Evolutionary conservation across 352 stramenopile genomes (phyloP).

Genomic region (Phytopythium kandeliae): DNA sequence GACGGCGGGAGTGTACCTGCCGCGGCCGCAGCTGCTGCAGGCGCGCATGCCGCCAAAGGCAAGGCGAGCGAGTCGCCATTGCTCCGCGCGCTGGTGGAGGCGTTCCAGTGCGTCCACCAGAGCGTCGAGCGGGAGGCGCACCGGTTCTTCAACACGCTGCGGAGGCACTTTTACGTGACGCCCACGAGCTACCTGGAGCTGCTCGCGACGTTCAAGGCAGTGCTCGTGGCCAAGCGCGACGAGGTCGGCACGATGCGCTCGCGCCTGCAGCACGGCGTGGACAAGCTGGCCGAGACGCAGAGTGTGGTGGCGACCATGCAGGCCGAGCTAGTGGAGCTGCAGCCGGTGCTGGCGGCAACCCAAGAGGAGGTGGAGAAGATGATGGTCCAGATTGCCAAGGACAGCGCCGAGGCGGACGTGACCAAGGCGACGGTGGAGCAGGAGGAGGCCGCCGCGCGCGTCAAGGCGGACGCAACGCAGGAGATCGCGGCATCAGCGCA

Average conservation of each 20-base stretch:
- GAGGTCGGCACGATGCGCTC: conserved; percentile 87
- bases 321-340: conserved; percentile 73
- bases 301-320: conserved; percentile 81
- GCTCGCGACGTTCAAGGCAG: conserved; percentile 88
- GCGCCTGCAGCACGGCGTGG: conserved; percentile 80
- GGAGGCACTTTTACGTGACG: conserved; percentile 92
- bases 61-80: conserved; percentile 3
- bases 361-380: conserved; percentile 86
- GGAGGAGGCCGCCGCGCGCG: conserved; percentile 81
- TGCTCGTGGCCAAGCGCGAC: conserved; percentile 86
- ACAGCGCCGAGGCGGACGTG: conserved; percentile 87
- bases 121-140: conserved; percentile 78
- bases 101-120: conserved; percentile 88
- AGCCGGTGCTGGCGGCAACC: conserved; percentile 69
- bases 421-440: conserved; percentile 85
- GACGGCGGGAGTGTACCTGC: neutral
- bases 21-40: too few relatives aligned
- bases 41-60: neutral
- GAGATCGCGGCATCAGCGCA: conserved; percentile 89
- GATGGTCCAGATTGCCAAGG: conserved; percentile 88
- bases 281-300: conserved; percentile 84
- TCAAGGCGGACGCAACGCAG: conserved; percentile 84
- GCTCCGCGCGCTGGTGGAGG: conserved; percentile 43
- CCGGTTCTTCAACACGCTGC: conserved; percentile 85
- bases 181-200: conserved; percentile 92